These are phyloP conservation scores for Ceratonia siliqua DNA, from an alignment of 306 rosid genomes.

Conservation along the genomic window DNA sequence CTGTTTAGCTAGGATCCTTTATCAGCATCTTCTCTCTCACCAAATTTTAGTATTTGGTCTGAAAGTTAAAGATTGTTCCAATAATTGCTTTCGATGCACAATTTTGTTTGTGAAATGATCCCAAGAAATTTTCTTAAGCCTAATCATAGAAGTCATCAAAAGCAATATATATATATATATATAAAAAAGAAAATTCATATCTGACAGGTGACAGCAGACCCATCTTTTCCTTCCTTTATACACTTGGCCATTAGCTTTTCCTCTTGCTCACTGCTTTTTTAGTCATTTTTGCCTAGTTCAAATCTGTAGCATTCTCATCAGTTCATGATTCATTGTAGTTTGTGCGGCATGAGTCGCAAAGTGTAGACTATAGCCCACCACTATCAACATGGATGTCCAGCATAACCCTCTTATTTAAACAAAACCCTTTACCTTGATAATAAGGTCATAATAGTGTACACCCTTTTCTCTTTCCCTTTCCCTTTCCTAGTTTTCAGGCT, in stretches of 20 bases:
- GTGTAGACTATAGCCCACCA: conserved; percentile 42
- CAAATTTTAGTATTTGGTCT: conserved; percentile 51
- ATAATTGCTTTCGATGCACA: conserved; percentile 78
- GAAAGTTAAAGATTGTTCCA: conserved; percentile 67
- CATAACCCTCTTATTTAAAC: conserved; percentile 26
- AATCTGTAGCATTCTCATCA: conserved; percentile 37
- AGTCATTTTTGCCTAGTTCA: conserved; percentile 43
- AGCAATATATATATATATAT: conserved; percentile 41
- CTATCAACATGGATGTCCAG: conserved; percentile 16
- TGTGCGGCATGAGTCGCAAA: conserved; percentile 44
- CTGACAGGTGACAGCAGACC: conserved; percentile 60
- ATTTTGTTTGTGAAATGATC: conserved; percentile 74
- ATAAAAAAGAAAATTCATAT: conserved; percentile 35
- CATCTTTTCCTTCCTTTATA: conserved; percentile 52
- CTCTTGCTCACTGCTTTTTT: conserved; percentile 83
- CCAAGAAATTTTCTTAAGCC: conserved; percentile 53
- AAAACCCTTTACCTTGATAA: conserved; percentile 33
- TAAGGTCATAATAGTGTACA: conserved; percentile 36
- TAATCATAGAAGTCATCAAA: conserved; percentile 91
- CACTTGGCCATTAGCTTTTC: conserved; percentile 46
- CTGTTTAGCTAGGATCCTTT: conserved; percentile 52
- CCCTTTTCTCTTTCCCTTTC: conserved; percentile 33
- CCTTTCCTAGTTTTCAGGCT: conserved; percentile 65
- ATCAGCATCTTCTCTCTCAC: conserved; percentile 36
- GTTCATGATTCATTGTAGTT: conserved; percentile 34